A percentile compares a stretch with the other conserved stretches of the same genome.
These are phyloP conservation scores for Taxawa tesnikishii DNA, from an alignment of 2,329 filamentous ascomycete genomes.

Conservation along the genomic window DNA sequence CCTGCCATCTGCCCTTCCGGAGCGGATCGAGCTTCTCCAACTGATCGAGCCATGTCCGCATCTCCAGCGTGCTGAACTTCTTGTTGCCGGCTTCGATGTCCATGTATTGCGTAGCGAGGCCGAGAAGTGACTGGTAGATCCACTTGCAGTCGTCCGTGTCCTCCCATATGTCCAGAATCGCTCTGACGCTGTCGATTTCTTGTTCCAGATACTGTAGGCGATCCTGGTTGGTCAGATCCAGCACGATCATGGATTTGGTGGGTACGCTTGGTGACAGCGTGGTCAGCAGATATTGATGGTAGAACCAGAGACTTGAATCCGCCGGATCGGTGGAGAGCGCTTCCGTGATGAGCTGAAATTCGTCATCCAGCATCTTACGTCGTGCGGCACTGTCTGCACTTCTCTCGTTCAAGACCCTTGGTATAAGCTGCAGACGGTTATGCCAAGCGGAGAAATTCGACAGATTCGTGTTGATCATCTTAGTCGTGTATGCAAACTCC, in stretches of 20 bases:
- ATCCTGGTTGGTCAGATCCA: conserved; percentile 48
- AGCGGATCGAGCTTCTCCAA: conserved; percentile 62
- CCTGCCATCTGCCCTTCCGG: conserved; percentile 62
- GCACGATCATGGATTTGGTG: conserved; percentile 48
- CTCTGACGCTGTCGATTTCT: conserved; percentile 65
- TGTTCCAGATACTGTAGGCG: conserved; percentile 52
- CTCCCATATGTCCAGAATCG: conserved; percentile 45
- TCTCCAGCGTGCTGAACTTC: conserved; percentile 29
- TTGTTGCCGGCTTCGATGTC: conserved; percentile 30
- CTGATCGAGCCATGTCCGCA: conserved; percentile 45
- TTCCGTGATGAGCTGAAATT: conserved; percentile 62
- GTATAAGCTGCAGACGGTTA: conserved; percentile 72
- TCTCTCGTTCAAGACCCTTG: conserved; percentile 60
- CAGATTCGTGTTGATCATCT: conserved; percentile 72
- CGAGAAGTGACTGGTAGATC: conserved; percentile 77
- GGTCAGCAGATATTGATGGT: conserved; percentile 77
- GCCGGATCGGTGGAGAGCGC: conserved; percentile 82
- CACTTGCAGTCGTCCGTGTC: conserved; percentile 67
- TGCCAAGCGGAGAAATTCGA: conserved; percentile 99
- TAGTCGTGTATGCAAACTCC: conserved; percentile 83
- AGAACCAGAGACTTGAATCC: conserved; percentile 95
- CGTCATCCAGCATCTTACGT: conserved; percentile 59
- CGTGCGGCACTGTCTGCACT: conserved; percentile 50
- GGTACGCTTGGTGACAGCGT: conserved; percentile 43
- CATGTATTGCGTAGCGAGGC: conserved; percentile 55